Base-by-base conservation (phyloP, 164 flowering plant species). In the Tinospora cordifolia region DNA sequence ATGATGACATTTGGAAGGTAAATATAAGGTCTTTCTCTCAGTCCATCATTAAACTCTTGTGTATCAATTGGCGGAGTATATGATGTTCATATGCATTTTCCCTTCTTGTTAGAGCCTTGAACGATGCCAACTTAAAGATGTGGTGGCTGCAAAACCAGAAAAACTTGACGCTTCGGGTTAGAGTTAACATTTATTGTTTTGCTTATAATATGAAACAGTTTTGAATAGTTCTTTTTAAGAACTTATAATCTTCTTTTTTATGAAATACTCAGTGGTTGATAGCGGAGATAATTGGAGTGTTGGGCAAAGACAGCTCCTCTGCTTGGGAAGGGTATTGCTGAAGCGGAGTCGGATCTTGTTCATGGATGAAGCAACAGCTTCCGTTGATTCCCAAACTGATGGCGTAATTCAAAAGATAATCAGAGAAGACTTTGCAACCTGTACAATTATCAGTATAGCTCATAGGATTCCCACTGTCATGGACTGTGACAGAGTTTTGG, bases 281-380 rank as follows among this genome's bases (percentile, higher is more conserved):
- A 85, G 82, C 75, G 97, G 97, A 60, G 97, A 88, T 60, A 92
- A 92, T 62, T 92, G 97, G 97, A 92, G 96, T 63, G 94, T 91
- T 63, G 97, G 97, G 14, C 93, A 91, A 67, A 87, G 95, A 76
- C 95, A 91, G 75, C 93, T 91, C 67, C 87, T 92, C 0, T 92
- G 98, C 74, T 74, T 92, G 66, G 96, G 92, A 3, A 67, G 96
- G 40, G 92, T 92, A 13, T 86, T 92, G 89, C 78, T 92, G 17
- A 92, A 92, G 79, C 85, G 69, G 39, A 92, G 92, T 83, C 74
- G 87, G 27, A 78, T 92, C 21, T 66, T 92, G 82, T 92, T 92
- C 60, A 83, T 92, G 91, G 98, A 92, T 65, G 98, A 92, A 75
- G 98, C 98, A n/a, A 92, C 97, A 2, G 97, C 97, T 13, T 92